Percentiles rank a stretch among this genome's conserved stretches.
Conservation (phyloP, 148 eudicot genomes). For the Polygonum maritimum region DNA sequence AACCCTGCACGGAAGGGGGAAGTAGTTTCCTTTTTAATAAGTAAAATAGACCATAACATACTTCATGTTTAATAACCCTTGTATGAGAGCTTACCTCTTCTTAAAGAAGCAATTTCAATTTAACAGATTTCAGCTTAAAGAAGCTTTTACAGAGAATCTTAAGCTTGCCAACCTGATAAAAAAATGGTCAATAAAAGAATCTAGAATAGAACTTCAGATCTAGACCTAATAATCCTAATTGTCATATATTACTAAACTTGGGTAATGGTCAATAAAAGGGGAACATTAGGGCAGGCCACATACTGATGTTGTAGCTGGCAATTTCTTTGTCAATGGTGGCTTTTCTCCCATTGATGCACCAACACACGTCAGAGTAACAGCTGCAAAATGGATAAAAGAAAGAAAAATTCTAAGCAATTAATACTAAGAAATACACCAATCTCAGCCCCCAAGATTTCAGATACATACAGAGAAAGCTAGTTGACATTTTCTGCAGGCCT, state of each 20-base stretch:
- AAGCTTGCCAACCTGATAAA: conserved; percentile 76
- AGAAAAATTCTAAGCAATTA: background rate
- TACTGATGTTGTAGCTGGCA: conserved; percentile 79
- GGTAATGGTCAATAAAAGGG: background rate
- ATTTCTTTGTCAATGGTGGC: conserved; percentile 58
- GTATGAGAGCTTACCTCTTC: conserved; percentile 55
- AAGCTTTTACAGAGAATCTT: conserved; percentile 89
- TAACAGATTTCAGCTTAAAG: conserved; percentile 75
- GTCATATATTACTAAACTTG: background rate
- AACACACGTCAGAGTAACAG: conserved; percentile 67
- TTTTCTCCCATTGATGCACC: conserved; percentile 94
- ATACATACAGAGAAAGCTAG: conserved; percentile 70
- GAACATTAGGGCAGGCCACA: background rate
- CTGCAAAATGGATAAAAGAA: conserved; percentile 28
- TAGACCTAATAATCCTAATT: background rate
- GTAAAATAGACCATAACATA: background rate
- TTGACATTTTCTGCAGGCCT: conserved; percentile 86
- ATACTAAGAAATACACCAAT: background rate
- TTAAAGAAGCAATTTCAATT: conserved; percentile 57
- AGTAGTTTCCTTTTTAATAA: background rate
- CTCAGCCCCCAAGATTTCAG: background rate
- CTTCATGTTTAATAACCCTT: background rate
- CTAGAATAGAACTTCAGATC: background rate
- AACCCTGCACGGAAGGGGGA: conserved; percentile 40
- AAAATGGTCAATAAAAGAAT: background rate